Base-by-base conservation (phyloP, 257 asterid species). In the Striga asiatica region DNA sequence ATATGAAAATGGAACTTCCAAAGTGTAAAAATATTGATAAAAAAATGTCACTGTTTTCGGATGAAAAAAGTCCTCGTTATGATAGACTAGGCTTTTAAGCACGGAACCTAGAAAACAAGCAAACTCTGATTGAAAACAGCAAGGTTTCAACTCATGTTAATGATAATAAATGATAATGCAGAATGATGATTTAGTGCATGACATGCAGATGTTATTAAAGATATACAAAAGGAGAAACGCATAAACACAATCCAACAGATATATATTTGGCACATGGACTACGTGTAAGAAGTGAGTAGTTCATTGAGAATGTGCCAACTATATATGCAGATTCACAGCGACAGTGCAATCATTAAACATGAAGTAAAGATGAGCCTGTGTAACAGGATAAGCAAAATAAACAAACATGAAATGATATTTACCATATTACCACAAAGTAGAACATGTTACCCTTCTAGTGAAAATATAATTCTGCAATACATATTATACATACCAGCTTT, bases 401-500 rank as follows among this genome's bases (percentile, higher is more conserved):
- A 42, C 5, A 55, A 56, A 27, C 58, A 41, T 32, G 25, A 14
- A 38, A 31, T 13, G 51, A 49, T 57, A 38, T 17, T 23, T 39
- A 58, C 23, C 28, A 24, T 61, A 55, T 49, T 47, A 46, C 14
- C 34, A 52, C 42, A 38, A 60, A 61, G 41, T 38, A 43, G 54
- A 49, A 61, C 41, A 10, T 60, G 14, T 35, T 21, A 18, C 51
- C 70, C 56, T 42, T 46, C 51, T 56, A 48, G 32, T 11, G 43
- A 54, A 58, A 61, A 31, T 42, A 54, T 17, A 37, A 17, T 31
- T 50, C 61, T 29, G 65, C 68, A 41, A 25, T 56, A 27, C 4
- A 56, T 49, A 58, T 42, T 29, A 65, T 62, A 56, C 37, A 25
- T 74, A 87, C 97, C 94, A 91, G 83, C 68, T 67, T 87, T 79